phyloP scores from a whole-genome alignment of 1,284 basidiomycete genomes.

The Sporisorium exsertum region DNA sequence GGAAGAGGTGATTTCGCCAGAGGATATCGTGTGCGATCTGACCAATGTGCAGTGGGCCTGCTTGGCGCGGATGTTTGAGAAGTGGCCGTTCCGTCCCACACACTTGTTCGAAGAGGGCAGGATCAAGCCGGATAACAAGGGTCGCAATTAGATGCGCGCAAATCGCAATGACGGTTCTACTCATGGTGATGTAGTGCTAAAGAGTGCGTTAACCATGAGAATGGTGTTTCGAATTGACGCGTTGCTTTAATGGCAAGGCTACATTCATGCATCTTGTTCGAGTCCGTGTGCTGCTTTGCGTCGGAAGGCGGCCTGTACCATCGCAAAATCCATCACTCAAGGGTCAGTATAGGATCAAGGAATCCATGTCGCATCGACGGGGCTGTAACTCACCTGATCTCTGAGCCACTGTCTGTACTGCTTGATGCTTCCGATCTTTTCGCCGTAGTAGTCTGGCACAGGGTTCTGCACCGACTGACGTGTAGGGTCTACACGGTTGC shows the following conservation, averaged over 20 bases:
- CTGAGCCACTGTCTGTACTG: constrained; percentile 68
- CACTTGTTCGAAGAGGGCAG: constrained; percentile 57
- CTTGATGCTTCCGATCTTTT: constrained; percentile 64
- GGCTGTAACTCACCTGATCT: constrained; percentile 43
- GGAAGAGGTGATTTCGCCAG: constrained; percentile 50
- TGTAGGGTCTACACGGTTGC: constrained; percentile 60
- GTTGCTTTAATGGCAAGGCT: neutral
- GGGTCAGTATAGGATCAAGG: neutral
- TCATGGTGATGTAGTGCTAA: neutral
- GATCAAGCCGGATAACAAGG: constrained; percentile 36
- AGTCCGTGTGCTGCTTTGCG: constrained; percentile 65
- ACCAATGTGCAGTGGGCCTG: constrained; percentile 62
- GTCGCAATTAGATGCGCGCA: constrained; percentile 13
- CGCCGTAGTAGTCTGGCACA: constrained; percentile 66
- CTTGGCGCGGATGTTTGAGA: constrained; percentile 63
- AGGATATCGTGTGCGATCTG: constrained; percentile 51
- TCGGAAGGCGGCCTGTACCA: constrained; percentile 49
- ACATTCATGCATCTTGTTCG: constrained; percentile 42
- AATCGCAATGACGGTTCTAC: neutral
- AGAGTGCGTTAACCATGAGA: constrained; percentile 1
- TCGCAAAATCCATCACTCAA: neutral
- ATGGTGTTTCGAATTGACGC: neutral
- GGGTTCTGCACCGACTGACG: constrained; percentile 65
- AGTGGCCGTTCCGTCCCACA: constrained; percentile 66
- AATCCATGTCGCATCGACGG: neutral